Evolutionary conservation across 208 protist species (phyloP), one percentile per base, ranked within the genome.

Genomic region (Trypanosoma congolense): DNA sequence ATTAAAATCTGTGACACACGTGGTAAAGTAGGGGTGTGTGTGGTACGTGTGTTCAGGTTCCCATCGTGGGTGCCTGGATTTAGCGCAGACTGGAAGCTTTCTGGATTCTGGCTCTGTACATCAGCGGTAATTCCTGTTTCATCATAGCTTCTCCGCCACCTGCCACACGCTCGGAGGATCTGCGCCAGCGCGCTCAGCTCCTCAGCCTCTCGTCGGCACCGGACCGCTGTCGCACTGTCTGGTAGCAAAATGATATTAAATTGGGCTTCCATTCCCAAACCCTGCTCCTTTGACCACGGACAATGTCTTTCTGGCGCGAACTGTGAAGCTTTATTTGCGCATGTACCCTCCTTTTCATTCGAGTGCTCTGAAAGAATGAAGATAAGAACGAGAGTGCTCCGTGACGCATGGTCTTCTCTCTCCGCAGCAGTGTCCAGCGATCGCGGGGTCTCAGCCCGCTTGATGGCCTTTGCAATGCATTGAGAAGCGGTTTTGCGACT

Each of bases 221-320:
- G 61, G 19, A 38, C 44, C 5, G 61, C 61, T 3, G 61, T 52
- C 4, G 31, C n/a, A 33, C 52, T 66, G 33, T 66, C 61, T 21
- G 51, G 43, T 14, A 66, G 61, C 45, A 66, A 52, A 19, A 60
- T 59, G 43, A 66, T 14, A 30, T 66, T 50, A 52, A 66, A 24
- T 28, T 36, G 25, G 10, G 61, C 61, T 35, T 66, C 61, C 16
- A 9, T 3, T 2, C 14, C 18, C 26, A 1, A 48, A 30, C 18
- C n/a, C 50, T 29, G 16, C 42, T 21, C 14, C 12, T 29, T 3
- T 44, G 14, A 30, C 31, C 16, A 8, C 31, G 21, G 14, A 25
- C 21, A 8, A 8, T 38, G 9, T 16, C 21, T 14, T 12, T 38
- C 12, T 16, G 6, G 33, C 12, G 9, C 33, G 9, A 6, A 38